Evolutionary conservation across 805 yeast genomes (phyloP).

Genomic region (Wickerhamiella vanderwaltii): DNA sequence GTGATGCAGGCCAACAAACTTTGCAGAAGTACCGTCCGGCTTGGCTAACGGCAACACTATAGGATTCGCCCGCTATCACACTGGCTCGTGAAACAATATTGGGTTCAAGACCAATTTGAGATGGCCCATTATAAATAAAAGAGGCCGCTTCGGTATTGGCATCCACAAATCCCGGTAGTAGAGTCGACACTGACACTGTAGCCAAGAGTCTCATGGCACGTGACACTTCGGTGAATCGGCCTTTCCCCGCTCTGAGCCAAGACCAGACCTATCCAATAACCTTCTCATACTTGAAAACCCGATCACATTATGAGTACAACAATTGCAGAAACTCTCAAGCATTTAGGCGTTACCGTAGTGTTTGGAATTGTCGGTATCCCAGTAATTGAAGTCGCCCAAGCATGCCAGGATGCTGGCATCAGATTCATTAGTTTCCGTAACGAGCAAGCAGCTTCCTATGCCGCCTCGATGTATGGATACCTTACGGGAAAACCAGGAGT

Average conservation of each 20-base stretch:
- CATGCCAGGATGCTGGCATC: slow-evolving; percentile 41
- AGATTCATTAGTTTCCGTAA: slow-evolving; percentile 50
- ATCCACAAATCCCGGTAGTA: background rate
- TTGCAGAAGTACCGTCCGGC: slow-evolving; percentile 23
- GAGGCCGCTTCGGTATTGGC: slow-evolving; percentile 3
- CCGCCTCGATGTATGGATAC: slow-evolving; percentile 61
- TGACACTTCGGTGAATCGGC: too few species aligned
- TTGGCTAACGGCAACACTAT: background rate
- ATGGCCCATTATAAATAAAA: background rate
- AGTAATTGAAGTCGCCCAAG: slow-evolving; percentile 58
- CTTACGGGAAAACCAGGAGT: slow-evolving; percentile 56
- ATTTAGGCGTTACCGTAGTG: slow-evolving; percentile 42
- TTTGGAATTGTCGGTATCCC: slow-evolving; percentile 72
- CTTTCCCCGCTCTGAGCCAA: too few species aligned
- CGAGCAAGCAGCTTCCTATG: slow-evolving; percentile 66
- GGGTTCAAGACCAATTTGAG: background rate
- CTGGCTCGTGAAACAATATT: too few species aligned
- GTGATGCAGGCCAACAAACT: slow-evolving; percentile 29
- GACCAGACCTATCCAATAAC: too few species aligned
- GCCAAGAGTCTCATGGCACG: too few species aligned
- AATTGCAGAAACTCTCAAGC: slow-evolving; percentile 37
- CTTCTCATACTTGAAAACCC: too few species aligned
- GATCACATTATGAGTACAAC: slow-evolving; percentile 23
- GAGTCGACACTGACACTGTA: background rate
- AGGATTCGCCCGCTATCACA: too few species aligned